Percentiles rank a stretch among this genome's conserved stretches.
Conservation (phyloP, 306 rosid species). For the Gastrolobium bilobum region DNA sequence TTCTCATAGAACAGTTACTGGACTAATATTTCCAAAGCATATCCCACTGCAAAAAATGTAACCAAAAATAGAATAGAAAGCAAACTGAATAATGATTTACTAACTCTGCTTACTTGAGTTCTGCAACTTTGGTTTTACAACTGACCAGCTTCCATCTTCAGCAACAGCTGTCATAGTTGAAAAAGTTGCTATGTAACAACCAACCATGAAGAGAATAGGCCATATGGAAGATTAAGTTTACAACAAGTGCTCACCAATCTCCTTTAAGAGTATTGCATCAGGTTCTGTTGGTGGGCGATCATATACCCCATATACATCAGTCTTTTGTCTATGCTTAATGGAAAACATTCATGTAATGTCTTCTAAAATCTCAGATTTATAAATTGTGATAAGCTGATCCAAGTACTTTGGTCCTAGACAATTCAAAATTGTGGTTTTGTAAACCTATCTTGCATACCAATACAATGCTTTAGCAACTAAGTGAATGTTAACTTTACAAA, state of each 20-base stretch:
- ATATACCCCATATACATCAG: constrained; percentile 91
- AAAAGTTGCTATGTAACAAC: constrained; percentile 19
- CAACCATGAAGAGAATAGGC: constrained; percentile 36
- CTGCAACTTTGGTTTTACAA: constrained; percentile 72
- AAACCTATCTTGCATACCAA: constrained; percentile 10
- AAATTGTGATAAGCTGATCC: constrained; percentile 21
- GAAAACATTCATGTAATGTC: constrained; percentile 55
- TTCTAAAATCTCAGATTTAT: constrained; percentile 24
- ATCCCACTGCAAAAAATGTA: background rate
- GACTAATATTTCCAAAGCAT: constrained; percentile 8
- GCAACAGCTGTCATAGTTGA: constrained; percentile 64
- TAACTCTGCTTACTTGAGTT: constrained; percentile 58
- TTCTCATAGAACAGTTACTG: background rate
- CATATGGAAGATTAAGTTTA: constrained; percentile 42
- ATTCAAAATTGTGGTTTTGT: constrained; percentile 23
- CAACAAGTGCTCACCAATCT: constrained; percentile 68
- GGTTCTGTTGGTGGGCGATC: constrained; percentile 87
- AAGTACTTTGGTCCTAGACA: constrained; percentile 3
- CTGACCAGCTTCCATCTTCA: constrained; percentile 84
- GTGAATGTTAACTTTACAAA: background rate
- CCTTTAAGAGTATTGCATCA: constrained; percentile 77
- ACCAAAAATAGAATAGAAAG: constrained; percentile 28
- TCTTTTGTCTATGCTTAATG: constrained; percentile 62
- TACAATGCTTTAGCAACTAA: constrained; percentile 10
- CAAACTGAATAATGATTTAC: constrained; percentile 31